These are phyloP conservation scores for Nicotiana undulata DNA, from an alignment of 257 asterid species.

Conservation along the genomic window DNA sequence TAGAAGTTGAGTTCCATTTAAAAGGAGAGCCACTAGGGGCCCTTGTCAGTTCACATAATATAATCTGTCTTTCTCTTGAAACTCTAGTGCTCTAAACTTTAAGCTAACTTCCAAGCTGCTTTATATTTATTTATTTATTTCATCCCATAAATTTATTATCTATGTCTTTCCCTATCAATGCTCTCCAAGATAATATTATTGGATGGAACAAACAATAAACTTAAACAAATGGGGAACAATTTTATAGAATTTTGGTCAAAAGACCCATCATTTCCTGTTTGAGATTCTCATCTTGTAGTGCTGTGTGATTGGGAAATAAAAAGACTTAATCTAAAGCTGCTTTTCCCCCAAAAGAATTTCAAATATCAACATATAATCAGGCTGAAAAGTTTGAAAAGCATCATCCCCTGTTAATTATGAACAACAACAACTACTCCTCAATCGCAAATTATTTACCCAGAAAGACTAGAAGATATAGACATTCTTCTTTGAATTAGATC, in stretches of 20 bases:
- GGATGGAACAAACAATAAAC: slow-evolving; percentile 26
- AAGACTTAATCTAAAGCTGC: slow-evolving; percentile 5
- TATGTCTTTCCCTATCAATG: slow-evolving; percentile 8
- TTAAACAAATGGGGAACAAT: neutral
- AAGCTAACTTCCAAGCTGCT: slow-evolving; percentile 15
- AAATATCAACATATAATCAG: slow-evolving; percentile 10
- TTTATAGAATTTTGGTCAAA: slow-evolving; percentile 23
- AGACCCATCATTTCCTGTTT: slow-evolving; percentile 27
- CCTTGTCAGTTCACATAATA: slow-evolving; percentile 13
- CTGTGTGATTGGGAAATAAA: slow-evolving; percentile 49
- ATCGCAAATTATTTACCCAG: neutral
- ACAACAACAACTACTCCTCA: neutral
- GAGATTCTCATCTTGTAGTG: slow-evolving; percentile 83
- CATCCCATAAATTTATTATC: slow-evolving; percentile 8
- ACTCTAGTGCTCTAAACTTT: slow-evolving; percentile 15
- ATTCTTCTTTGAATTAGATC: slow-evolving; percentile 33
- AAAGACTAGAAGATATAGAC: slow-evolving; percentile 23
- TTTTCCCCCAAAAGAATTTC: neutral
- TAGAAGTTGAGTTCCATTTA: slow-evolving; percentile 12
- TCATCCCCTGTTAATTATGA: slow-evolving; percentile 7
- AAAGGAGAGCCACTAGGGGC: slow-evolving; percentile 17
- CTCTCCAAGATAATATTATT: slow-evolving; percentile 14
- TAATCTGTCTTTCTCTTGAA: slow-evolving; percentile 13
- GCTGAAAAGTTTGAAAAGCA: slow-evolving; percentile 25
- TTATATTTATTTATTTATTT: slow-evolving; percentile 14